Base-by-base conservation (phyloP, 306 rosid genomes). In the Acmispon strigosus region DNA sequence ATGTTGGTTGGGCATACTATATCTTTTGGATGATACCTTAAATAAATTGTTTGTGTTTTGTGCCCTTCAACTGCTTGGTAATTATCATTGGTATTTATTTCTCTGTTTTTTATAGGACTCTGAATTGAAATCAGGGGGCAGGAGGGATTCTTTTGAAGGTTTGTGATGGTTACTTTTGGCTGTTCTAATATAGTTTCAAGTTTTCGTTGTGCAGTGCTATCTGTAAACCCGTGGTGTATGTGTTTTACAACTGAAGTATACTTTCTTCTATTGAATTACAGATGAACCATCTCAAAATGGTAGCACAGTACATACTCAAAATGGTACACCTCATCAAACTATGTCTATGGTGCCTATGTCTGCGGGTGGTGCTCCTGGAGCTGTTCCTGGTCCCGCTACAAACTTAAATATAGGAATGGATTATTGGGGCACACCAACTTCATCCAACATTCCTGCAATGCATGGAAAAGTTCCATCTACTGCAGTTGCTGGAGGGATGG, bases 401-500 rank as follows among this genome's bases (percentile, higher is more conserved):
- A 94, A 90, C 80, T 82, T 94, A 61, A 94, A 94, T 74, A 94
- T 94, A 64, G 99, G 99, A 81, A 94, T 91, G 97, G 99, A 94
- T 62, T 94, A 94, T 82, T 94, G 99, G 99, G 91, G 91, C 39
- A 70, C 98, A 12, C 91, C 95, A 42, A 70, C 92, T 62, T 52
- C 96, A 50, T 80, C 97, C 34, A 48, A 80, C 57, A 79, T 91
- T 67, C 92, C 99, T 67, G 84, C 88, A 11, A 8, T 84, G 36
- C 84, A 57, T 4, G 92, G 97, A 84, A 89, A 94, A 84, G 95
- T 83, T 56, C 91, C 98, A 12, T 66, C 96, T 12, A 86, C 90
- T 77, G 85, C 96, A 45, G 88, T 89, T 81, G 84, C 86, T 27
- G 98, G 96, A 60, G 98, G 83, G 70, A 75, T 87, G 27, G 90